Conservation (phyloP, 768 basidiomycete species). For the Suillus americanus region DNA sequence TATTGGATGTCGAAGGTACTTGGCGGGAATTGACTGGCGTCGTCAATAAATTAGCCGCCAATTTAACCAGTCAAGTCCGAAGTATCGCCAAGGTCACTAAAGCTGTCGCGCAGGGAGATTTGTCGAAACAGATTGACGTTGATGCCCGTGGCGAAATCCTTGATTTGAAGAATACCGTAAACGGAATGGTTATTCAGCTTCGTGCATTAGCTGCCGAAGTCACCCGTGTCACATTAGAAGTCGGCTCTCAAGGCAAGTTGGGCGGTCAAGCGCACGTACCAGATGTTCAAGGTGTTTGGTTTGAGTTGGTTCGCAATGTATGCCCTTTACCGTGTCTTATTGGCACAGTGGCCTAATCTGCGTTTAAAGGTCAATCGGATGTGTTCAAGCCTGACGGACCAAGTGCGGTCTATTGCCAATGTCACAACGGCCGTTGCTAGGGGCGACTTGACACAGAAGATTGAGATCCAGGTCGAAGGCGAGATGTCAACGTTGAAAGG, state of each 20-base stretch:
- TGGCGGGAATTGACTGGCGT: slow-evolving; percentile 83
- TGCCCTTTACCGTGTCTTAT: slow-evolving; percentile 19
- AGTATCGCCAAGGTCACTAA: slow-evolving; percentile 64
- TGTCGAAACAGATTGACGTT: slow-evolving; percentile 89
- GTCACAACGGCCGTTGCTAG: slow-evolving; percentile 90
- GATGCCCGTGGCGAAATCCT: slow-evolving; percentile 89
- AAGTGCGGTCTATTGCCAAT: slow-evolving; percentile 79
- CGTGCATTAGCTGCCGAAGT: slow-evolving; percentile 79
- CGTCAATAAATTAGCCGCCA: slow-evolving; percentile 79
- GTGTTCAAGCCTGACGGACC: slow-evolving; percentile 78
- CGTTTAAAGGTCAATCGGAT: slow-evolving; percentile 65
- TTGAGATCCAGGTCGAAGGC: slow-evolving; percentile 85
- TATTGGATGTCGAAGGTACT: slow-evolving; percentile 88
- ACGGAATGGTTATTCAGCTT: slow-evolving; percentile 49
- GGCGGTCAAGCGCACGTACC: slow-evolving; percentile 88
- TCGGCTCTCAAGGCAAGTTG: slow-evolving; percentile 85
- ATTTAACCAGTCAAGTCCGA: slow-evolving; percentile 63
- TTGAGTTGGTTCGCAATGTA: slow-evolving; percentile 76
- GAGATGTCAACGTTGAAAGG: slow-evolving; percentile 85
- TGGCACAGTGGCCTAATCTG: slow-evolving; percentile 3
- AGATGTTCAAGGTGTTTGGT: slow-evolving; percentile 92
- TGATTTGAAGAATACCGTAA: slow-evolving; percentile 68
- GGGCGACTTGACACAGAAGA: slow-evolving; percentile 90
- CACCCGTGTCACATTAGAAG: slow-evolving; percentile 80
- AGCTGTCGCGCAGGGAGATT: slow-evolving; percentile 84